Evolutionary conservation across 2,329 filamentous ascomycete genomes (phyloP).

Genomic region (Metarhizium brunneum): DNA sequence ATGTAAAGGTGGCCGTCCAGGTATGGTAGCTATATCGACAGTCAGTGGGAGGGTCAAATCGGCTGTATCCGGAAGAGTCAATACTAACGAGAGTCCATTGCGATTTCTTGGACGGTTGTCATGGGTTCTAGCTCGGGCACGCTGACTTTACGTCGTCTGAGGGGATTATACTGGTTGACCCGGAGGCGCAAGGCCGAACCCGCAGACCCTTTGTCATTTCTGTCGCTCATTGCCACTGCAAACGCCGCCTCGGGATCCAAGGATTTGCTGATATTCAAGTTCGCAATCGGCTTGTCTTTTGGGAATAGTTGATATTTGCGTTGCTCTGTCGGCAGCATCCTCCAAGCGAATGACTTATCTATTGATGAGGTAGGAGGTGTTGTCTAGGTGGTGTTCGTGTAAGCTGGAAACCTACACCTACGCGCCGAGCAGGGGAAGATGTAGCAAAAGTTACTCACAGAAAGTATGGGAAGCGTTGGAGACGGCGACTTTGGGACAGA

Average conservation of each 20-base stretch:
- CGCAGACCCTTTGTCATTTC: slow-evolving; percentile 27
- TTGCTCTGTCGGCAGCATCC: slow-evolving; percentile 46
- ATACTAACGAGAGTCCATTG: slow-evolving; percentile 62
- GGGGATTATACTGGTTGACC: slow-evolving; percentile 48
- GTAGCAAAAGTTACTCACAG: slow-evolving; percentile 23
- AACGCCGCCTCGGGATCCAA: slow-evolving; percentile 42
- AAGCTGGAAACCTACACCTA: neutral
- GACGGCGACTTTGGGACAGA: slow-evolving; percentile 43
- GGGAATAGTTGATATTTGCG: slow-evolving; percentile 56
- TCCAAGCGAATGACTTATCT: slow-evolving; percentile 46
- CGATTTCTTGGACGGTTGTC: slow-evolving; percentile 57
- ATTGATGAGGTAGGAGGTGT: neutral
- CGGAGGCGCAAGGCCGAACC: slow-evolving; percentile 35
- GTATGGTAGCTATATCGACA: slow-evolving; percentile 48
- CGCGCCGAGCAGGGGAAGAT: neutral
- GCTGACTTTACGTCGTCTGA: slow-evolving; percentile 52
- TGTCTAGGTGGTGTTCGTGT: slow-evolving; percentile 5
- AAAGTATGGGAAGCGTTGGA: slow-evolving; percentile 34
- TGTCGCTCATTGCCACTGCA: slow-evolving; percentile 33
- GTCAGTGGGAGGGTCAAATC: slow-evolving; percentile 10
- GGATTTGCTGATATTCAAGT: slow-evolving; percentile 31
- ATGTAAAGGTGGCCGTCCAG: slow-evolving; percentile 53
- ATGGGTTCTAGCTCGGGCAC: slow-evolving; percentile 57
- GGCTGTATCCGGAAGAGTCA: neutral
- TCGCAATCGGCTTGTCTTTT: slow-evolving; percentile 36